Evolutionary conservation across 805 yeast genomes (phyloP).

Genomic region (Blastobotrys chiropterorum): DNA sequence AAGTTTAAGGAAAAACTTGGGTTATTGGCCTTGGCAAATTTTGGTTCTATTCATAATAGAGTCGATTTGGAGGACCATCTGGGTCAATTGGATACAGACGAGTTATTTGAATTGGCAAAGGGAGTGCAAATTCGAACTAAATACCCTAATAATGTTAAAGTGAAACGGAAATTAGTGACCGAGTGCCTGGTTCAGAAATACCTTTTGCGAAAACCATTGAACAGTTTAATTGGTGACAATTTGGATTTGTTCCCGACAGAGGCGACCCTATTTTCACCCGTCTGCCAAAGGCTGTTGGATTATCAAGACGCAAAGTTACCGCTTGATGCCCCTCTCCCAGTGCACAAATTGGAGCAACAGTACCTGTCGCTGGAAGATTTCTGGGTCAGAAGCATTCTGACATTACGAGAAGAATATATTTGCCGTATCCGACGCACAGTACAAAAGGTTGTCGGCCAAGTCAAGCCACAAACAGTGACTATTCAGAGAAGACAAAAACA

Average conservation of each 20-base stretch:
- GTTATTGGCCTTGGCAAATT: slow-evolving; percentile 25
- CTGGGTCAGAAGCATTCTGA: slow-evolving; percentile 20
- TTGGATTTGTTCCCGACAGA: slow-evolving; percentile 1
- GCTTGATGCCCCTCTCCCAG: slow-evolving; percentile 12
- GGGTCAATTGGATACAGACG: slow-evolving; percentile 14
- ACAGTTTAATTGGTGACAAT: slow-evolving; percentile 2
- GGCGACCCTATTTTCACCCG: background rate
- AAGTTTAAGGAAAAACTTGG: slow-evolving; percentile 20
- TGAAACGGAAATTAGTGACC: background rate
- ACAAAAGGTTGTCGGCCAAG: slow-evolving; percentile 13
- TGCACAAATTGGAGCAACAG: slow-evolving; percentile 24
- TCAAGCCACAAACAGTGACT: background rate
- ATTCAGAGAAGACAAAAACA: background rate
- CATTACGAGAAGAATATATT: slow-evolving; percentile 20
- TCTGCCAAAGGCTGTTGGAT: background rate
- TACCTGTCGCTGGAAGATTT: slow-evolving; percentile 29
- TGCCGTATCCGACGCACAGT: slow-evolving; percentile 21
- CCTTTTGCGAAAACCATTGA: background rate
- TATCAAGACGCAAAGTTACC: background rate
- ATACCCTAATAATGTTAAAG: background rate
- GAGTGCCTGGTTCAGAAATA: background rate
- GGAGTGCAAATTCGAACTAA: slow-evolving; percentile 1
- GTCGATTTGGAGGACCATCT: slow-evolving; percentile 23
- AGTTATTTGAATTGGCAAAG: slow-evolving; percentile 15
- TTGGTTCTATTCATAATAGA: slow-evolving; percentile 20